Evolutionary conservation across 192 early-diverging fungal genomes (phyloP), one percentile per base, ranked within the genome.

Genomic region (Phlyctochytrium planicorne): DNA sequence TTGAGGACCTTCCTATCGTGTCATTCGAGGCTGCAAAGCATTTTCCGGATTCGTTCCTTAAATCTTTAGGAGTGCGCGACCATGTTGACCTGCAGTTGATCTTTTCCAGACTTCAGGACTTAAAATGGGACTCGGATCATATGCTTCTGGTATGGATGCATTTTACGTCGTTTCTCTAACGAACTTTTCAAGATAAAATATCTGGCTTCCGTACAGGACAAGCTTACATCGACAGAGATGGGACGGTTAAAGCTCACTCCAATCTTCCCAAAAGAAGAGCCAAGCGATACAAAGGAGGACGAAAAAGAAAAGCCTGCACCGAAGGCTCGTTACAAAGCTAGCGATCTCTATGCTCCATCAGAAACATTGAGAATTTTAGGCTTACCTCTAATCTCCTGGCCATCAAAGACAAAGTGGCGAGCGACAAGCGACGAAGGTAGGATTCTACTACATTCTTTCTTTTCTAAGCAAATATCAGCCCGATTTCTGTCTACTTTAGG

Each of bases 1-100:
- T 96, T 78, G 84, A 84, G 17, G 92, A 95, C 72, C 74, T 96
- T 27, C 92, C 94, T 0, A 82, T 88, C 1, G 80, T 93, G 29
- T 34, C 76, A 3, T 84, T 93, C 25, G 71, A 80, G n/a, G 53
- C 83, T 32, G 73, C 71, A 2, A 81, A 78, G 55, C 59, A 37
- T 12, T 64, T 90, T 1, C 55, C 72, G 4, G 88, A 93, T 12
- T 40, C 72, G 32, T 81, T 94, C 12, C 62, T 94, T 27, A 76
- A 79, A 55, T 63, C 70, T 0, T 71, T 96, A 32, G 93, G 94
- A 3, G 91, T 94, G n/a, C 78, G 93, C 16, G 91, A 93, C 78
- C 88, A 91, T 67, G 91, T 94, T 12, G 91, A 94, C 32, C 72
- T 96, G 32, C 90, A 92, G 65, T 55, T 94, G 59, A 82, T 96